Evolutionary conservation across 2,329 filamentous ascomycete species (phyloP).

Genomic region (Fusarium cicatricum): DNA sequence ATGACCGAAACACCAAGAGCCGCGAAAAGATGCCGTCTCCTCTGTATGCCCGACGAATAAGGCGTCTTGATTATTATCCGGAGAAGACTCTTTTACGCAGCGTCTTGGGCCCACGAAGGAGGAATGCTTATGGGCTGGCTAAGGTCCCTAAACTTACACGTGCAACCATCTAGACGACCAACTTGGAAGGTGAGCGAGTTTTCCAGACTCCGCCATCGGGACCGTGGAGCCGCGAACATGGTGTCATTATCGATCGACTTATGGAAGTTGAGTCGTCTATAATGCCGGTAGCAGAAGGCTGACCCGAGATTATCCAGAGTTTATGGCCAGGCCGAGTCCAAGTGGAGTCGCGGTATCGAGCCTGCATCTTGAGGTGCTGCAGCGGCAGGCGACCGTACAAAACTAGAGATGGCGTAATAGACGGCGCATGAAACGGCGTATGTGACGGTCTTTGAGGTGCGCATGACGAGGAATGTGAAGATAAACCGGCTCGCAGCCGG

Average conservation of each 20-base stretch:
- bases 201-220: conserved; percentile 4
- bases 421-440: conserved; percentile 25
- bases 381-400: conserved; percentile 8
- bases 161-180: neutral
- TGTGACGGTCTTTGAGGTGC: conserved; percentile 21
- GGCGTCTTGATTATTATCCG: neutral
- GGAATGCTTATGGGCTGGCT: conserved; percentile 15
- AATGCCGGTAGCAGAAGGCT: conserved; percentile 2
- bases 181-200: conserved; percentile 11
- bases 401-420: conserved; percentile 23
- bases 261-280: neutral
- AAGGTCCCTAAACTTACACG: neutral
- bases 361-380: neutral
- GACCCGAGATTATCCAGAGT: conserved; percentile 23
- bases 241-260: conserved; percentile 12
- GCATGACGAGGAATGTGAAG: conserved; percentile 31
- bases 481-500: conserved; percentile 8
- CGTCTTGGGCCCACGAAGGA: neutral
- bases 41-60: conserved; percentile 9
- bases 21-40: neutral
- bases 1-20: neutral
- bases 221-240: neutral
- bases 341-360: conserved; percentile 21
- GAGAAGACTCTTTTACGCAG: conserved; percentile 1
- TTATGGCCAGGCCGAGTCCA: neutral